phyloP scores from a whole-genome alignment of 345 rosid genomes.

The Pseudoturritis turrita region DNA sequence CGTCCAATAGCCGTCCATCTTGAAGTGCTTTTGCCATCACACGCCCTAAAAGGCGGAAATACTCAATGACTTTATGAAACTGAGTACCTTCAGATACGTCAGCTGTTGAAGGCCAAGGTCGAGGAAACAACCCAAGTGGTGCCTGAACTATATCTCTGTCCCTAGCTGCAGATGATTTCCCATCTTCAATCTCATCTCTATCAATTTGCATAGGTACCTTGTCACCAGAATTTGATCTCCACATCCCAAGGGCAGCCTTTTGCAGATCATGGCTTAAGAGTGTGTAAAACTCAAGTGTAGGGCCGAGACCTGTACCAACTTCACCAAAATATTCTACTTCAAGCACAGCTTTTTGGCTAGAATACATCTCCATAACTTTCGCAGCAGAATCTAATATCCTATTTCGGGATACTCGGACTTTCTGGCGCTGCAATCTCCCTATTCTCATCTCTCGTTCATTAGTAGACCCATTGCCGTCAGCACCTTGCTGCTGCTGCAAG shows the following conservation, averaged over 20 bases:
- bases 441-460: slow-evolving; percentile 91
- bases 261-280: slow-evolving; percentile 93
- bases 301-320: slow-evolving; percentile 99
- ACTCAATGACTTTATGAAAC: slow-evolving; percentile 63
- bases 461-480: slow-evolving; percentile 80
- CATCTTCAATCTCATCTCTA: slow-evolving; percentile 47
- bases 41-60: slow-evolving; percentile 92
- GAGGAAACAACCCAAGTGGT: slow-evolving; percentile 92
- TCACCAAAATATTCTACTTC: slow-evolving; percentile 99
- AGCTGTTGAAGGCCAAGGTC: slow-evolving; percentile 79
- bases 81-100: slow-evolving; percentile 74
- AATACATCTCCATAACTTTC: slow-evolving; percentile 99
- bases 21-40: slow-evolving; percentile 99
- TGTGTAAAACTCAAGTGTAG: slow-evolving; percentile 96
- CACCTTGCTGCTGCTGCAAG: slow-evolving; percentile 99
- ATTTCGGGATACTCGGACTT: slow-evolving; percentile 96
- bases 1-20: slow-evolving; percentile 95
- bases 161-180: slow-evolving; percentile 39
- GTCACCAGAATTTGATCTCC: slow-evolving; percentile 71
- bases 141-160: slow-evolving; percentile 57
- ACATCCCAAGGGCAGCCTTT: slow-evolving; percentile 78
- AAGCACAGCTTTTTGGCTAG: slow-evolving; percentile 96
- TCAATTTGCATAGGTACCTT: slow-evolving; percentile 53
- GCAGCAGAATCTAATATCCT: slow-evolving; percentile 98
- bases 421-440: slow-evolving; percentile 96